Evolutionary conservation across 768 basidiomycete genomes (phyloP).

Genomic region (Leccinum sublutescens): DNA sequence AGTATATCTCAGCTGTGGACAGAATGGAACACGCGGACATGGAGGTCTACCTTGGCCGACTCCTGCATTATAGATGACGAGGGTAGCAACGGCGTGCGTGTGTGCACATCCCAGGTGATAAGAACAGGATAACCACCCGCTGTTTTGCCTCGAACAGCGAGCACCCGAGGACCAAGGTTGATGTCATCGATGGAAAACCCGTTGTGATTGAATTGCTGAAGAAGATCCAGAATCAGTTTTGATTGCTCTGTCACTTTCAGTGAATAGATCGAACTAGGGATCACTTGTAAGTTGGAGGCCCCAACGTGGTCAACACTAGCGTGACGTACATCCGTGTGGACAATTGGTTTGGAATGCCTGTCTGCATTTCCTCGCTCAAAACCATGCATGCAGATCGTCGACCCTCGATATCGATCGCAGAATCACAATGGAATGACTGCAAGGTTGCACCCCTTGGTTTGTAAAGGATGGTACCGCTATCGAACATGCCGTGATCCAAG

Average conservation of each 20-base stretch:
- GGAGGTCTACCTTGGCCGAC: constrained; percentile 1
- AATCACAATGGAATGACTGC: constrained; percentile 8
- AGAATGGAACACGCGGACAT: neutral
- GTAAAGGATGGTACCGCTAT: constrained; percentile 9
- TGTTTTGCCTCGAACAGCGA: constrained; percentile 3
- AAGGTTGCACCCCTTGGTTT: neutral
- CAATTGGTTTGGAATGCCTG: neutral
- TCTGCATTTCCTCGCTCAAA: neutral
- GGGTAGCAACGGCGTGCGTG: constrained; percentile 4
- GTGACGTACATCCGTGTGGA: constrained; percentile 5
- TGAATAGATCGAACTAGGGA: constrained; percentile 7
- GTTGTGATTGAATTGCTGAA: constrained; percentile 8
- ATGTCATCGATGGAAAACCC: neutral
- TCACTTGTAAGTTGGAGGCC: neutral
- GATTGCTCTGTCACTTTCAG: constrained; percentile 4
- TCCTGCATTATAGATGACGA: neutral
- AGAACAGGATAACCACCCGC: neutral
- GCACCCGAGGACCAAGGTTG: constrained; percentile 15
- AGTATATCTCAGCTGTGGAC: neutral
- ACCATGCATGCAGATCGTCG: constrained; percentile 15
- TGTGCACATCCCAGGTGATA: constrained; percentile 16
- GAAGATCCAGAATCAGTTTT: constrained; percentile 7
- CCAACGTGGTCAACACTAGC: neutral
- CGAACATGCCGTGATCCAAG: neutral
- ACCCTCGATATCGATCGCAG: constrained; percentile 12